A percentile compares a stretch with the other conserved stretches of the same genome.
Evolutionary conservation across 371 early-diverging fungal genomes (phyloP).

Genomic region (Mortierella sp.): DNA sequence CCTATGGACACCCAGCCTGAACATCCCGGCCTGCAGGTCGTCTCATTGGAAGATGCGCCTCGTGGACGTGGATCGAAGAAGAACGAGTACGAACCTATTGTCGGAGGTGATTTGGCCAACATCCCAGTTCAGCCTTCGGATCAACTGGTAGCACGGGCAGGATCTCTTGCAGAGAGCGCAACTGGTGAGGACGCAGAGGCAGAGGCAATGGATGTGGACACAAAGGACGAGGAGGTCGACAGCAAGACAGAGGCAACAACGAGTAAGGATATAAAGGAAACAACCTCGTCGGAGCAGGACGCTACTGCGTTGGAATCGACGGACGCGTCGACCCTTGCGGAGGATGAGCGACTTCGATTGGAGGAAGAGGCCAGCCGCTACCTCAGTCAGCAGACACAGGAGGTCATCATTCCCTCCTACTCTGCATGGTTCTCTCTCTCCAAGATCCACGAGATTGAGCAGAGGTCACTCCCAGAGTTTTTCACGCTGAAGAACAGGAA

Average conservation of each 20-base stretch:
- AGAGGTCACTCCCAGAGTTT: constrained; percentile 94
- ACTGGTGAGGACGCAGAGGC: not conserved
- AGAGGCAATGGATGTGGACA: constrained; percentile 40
- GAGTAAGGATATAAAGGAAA: constrained; percentile 54
- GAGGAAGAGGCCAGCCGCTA: constrained; percentile 82
- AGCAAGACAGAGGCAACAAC: constrained; percentile 13
- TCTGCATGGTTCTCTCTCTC: constrained; percentile 94
- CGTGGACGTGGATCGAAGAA: constrained; percentile 67
- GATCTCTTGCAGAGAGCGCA: not conserved
- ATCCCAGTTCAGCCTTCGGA: constrained; percentile 67
- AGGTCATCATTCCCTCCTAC: constrained; percentile 88
- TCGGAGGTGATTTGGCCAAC: constrained; percentile 75
- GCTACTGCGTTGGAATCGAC: constrained; percentile 53
- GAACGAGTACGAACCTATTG: constrained; percentile 77
- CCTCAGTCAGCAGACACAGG: constrained; percentile 79
- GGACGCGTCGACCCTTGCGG: constrained; percentile 25
- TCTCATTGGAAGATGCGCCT: constrained; percentile 48
- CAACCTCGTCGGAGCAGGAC: constrained; percentile 52
- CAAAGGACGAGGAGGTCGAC: constrained; percentile 24
- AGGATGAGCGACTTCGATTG: constrained; percentile 54
- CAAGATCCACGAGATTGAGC: constrained; percentile 91
- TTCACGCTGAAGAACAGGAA: constrained; percentile 91
- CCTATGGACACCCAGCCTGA: constrained; percentile 51
- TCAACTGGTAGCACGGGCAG: constrained; percentile 28
- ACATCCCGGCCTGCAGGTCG: constrained; percentile 55